Percentiles rank a stretch among this genome's conserved stretches.
Conservation (phyloP, 2,329 filamentous ascomycete genomes). For the Xylaria sp. region DNA sequence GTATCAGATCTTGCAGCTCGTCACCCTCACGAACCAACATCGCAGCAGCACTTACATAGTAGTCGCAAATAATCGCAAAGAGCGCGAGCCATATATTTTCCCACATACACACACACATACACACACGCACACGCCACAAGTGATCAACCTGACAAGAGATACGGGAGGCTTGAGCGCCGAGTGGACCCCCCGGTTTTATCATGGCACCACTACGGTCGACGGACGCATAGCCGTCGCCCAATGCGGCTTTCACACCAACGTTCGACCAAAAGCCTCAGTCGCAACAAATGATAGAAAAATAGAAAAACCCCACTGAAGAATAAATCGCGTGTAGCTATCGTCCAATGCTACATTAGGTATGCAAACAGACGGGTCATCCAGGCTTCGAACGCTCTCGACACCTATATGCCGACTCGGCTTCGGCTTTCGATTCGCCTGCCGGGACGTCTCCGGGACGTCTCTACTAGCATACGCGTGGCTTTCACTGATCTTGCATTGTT, state of each 20-base stretch:
- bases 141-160: not conserved
- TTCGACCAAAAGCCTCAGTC: slow-evolving; percentile 13
- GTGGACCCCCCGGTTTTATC: slow-evolving; percentile 20
- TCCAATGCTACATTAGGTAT: not conserved
- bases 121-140: slow-evolving; percentile 10
- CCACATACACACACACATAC: too few relatives aligned
- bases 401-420: not conserved
- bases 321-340: not conserved
- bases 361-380: too few relatives aligned
- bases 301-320: slow-evolving; percentile 9
- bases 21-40: not conserved
- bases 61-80: not conserved
- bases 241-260: not conserved
- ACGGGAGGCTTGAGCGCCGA: slow-evolving; percentile 30
- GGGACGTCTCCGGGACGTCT: slow-evolving; percentile 1
- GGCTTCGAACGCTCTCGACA: slow-evolving; percentile 2
- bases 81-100: not conserved
- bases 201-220: slow-evolving; percentile 13
- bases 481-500: not conserved
- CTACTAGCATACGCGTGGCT: not conserved
- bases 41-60: not conserved
- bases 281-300: slow-evolving; percentile 4
- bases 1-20: slow-evolving; percentile 10
- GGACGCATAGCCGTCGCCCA: slow-evolving; percentile 6
- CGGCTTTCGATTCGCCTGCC: slow-evolving; percentile 6